phyloP scores from a whole-genome alignment of 164 flowering plant genomes.

The Vitis cinerea region DNA sequence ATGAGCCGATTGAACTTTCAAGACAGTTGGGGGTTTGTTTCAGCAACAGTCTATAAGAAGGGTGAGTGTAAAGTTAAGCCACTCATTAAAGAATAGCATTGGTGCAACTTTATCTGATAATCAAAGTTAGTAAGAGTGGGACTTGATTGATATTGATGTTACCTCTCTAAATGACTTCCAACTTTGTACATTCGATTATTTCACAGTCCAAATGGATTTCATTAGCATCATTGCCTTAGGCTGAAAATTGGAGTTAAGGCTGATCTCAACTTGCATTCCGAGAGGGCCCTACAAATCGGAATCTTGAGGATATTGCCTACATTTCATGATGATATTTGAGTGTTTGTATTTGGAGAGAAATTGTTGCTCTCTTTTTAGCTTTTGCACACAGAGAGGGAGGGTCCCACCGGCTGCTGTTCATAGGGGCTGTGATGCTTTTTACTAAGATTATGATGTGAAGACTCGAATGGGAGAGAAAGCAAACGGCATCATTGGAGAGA shows the following conservation, averaged over 20 bases:
- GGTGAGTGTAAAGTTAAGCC: constrained; percentile 5
- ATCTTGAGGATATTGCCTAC: constrained; percentile 18
- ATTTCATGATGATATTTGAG: constrained; percentile 13
- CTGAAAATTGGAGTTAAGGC: not conserved
- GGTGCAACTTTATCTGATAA: constrained; percentile 1
- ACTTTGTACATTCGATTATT: constrained; percentile 6
- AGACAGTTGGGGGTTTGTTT: no score
- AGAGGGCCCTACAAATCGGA: constrained; percentile 19
- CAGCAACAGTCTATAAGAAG: no score
- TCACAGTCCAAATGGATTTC: not conserved
- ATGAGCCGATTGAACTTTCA: no score
- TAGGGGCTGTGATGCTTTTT: not conserved
- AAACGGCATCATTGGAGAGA: not conserved
- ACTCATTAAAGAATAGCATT: constrained; percentile 13
- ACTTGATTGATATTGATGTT: not conserved
- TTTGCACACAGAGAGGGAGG: constrained; percentile 1
- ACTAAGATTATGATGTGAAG: not conserved
- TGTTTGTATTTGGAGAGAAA: constrained; percentile 2
- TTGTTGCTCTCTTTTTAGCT: constrained; percentile 3
- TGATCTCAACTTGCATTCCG: constrained; percentile 6
- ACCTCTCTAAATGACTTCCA: not conserved
- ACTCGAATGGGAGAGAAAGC: not conserved
- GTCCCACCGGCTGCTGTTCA: constrained; percentile 4
- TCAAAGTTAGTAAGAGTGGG: not conserved
- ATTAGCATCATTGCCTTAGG: constrained; percentile 3